Evolutionary conservation across 2,329 filamentous ascomycete species (phyloP).

Genomic region (Dactylellina cionopaga): DNA sequence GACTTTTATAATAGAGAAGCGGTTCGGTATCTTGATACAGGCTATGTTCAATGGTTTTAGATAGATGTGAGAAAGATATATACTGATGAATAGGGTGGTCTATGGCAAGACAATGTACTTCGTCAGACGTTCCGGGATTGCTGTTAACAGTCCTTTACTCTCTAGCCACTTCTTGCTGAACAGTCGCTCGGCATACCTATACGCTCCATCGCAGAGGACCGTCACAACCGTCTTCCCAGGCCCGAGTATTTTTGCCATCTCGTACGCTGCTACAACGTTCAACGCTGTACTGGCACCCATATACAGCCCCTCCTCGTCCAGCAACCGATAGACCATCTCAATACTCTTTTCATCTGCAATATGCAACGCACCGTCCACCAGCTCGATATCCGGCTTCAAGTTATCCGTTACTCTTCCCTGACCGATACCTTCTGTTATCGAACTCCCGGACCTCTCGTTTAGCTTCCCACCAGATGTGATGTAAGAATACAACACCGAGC

Average conservation of each 20-base stretch:
- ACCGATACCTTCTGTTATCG: slow-evolving; percentile 97
- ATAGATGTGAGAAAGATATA: neutral
- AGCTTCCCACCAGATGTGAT: slow-evolving; percentile 85
- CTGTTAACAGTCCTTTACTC: slow-evolving; percentile 81
- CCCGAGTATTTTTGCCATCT: slow-evolving; percentile 89
- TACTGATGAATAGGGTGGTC: neutral
- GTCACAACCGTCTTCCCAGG: slow-evolving; percentile 92
- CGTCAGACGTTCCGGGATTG: slow-evolving; percentile 83
- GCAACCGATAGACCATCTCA: slow-evolving; percentile 94
- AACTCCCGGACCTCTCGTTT: slow-evolving; percentile 80
- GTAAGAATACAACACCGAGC: slow-evolving; percentile 91
- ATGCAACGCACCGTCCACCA: slow-evolving; percentile 83
- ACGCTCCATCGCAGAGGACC: slow-evolving; percentile 94
- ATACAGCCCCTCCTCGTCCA: slow-evolving; percentile 96
- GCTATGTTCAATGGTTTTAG: neutral
- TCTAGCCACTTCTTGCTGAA: slow-evolving; percentile 92
- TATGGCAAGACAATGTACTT: slow-evolving; percentile 86
- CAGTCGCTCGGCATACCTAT: slow-evolving; percentile 90
- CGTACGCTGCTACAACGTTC: slow-evolving; percentile 94
- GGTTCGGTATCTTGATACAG: slow-evolving; percentile 1
- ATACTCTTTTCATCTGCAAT: slow-evolving; percentile 94
- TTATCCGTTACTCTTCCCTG: slow-evolving; percentile 98
- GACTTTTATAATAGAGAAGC: neutral
- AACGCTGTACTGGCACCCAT: slow-evolving; percentile 91
- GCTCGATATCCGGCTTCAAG: slow-evolving; percentile 80